Conservation (phyloP, 2,329 filamentous ascomycete species). For the Fusarium buxicola region DNA sequence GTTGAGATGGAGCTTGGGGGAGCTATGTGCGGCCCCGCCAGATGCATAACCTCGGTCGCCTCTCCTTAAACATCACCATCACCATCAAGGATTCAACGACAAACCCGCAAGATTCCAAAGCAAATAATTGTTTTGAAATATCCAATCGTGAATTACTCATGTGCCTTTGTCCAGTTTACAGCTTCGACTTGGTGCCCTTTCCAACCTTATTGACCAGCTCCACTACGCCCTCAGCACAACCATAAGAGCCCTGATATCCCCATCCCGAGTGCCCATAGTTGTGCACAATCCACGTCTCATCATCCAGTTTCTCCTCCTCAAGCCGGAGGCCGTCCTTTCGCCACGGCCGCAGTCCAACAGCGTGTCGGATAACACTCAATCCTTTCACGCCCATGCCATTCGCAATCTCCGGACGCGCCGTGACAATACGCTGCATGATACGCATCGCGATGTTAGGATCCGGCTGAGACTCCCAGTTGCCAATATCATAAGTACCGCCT, state of each 20-base stretch:
- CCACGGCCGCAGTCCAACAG: conserved; percentile 83
- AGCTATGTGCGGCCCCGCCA: conserved; percentile 39
- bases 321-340: conserved; percentile 79
- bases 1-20: conserved; percentile 35
- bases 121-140: neutral
- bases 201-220: conserved; percentile 73
- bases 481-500: conserved; percentile 85
- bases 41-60: conserved; percentile 40
- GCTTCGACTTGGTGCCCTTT: conserved; percentile 44
- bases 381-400: conserved; percentile 76
- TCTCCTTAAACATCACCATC: neutral
- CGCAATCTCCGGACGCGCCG: conserved; percentile 72
- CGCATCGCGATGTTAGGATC: conserved; percentile 83
- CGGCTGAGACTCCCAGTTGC: conserved; percentile 81
- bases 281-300: conserved; percentile 76
- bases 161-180: conserved; percentile 34
- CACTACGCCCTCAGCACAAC: conserved; percentile 74
- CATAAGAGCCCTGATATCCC: conserved; percentile 79
- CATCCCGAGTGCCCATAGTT: conserved; percentile 85
- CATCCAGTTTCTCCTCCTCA: conserved; percentile 67
- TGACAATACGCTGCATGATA: conserved; percentile 84
- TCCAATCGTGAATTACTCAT: neutral
- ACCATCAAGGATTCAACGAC: conserved; percentile 1
- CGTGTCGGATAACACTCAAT: conserved; percentile 81
- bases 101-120: neutral